These are phyloP conservation scores for Funneliformis geosporum DNA, from an alignment of 192 early-diverging fungal genomes.

Conservation along the genomic window DNA sequence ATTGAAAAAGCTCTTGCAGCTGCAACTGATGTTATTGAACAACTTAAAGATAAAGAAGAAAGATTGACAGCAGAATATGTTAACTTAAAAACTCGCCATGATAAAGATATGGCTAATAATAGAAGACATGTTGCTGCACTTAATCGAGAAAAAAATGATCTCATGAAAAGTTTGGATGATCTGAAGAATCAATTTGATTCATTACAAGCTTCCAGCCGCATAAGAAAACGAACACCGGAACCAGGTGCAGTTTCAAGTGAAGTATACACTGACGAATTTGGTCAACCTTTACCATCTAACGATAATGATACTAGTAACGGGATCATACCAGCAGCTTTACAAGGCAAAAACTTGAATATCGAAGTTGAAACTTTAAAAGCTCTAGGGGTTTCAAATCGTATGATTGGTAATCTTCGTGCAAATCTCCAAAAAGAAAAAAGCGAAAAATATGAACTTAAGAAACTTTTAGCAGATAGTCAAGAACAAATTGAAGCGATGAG, in stretches of 20 bases:
- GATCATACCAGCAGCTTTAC: neutral
- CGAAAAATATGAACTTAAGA: constrained; percentile 56
- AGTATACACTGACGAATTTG: neutral
- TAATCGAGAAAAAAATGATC: constrained; percentile 62
- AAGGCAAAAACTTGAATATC: constrained; percentile 33
- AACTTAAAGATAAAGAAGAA: constrained; percentile 61
- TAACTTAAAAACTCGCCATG: constrained; percentile 56
- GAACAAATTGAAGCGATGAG: constrained; percentile 59
- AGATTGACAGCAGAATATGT: constrained; percentile 46
- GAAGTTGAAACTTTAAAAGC: constrained; percentile 40
- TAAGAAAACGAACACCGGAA: constrained; percentile 10
- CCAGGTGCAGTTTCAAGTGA: neutral
- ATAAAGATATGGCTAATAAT: constrained; percentile 61
- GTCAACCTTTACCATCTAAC: neutral
- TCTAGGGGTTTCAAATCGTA: constrained; percentile 50
- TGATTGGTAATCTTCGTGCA: constrained; percentile 55
- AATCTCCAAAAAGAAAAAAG: constrained; percentile 55
- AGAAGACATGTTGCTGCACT: constrained; percentile 55
- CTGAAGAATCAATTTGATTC: constrained; percentile 37
- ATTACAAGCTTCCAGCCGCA: neutral
- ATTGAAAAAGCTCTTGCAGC: constrained; percentile 51
- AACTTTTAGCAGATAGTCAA: constrained; percentile 56
- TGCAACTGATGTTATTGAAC: constrained; percentile 59
- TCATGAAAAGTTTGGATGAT: constrained; percentile 59
- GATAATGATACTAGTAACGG: neutral